Evolutionary conservation across 169 alveolate species (phyloP), one percentile per base, ranked within the genome.

Genomic region (Cryptosporidium bovis): DNA sequence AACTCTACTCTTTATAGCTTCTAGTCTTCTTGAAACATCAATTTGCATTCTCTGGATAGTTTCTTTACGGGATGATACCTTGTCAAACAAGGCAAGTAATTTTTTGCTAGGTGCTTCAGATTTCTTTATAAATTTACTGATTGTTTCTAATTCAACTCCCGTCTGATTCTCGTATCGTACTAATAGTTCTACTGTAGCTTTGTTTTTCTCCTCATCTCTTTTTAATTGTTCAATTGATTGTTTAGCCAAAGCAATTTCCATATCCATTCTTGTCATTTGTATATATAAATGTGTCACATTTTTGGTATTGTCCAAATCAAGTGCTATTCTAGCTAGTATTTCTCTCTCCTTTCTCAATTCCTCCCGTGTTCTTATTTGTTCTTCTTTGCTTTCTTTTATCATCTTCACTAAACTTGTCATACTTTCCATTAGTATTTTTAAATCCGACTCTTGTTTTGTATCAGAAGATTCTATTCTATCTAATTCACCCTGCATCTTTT

Each of bases 211-310:
- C 16, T 29, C 27, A 8, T 77, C 85, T 60, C 71, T 77, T 5
- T 77, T 48, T 29, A 56, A 24, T 29, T 77, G 85, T 29, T 7
- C 85, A 58, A 77, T 31, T 6, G 20, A 27, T 44, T 77, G 85
- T 16, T 24, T 77, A 5, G 44, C 34, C 33, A 77, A 29, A 31
- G n/a, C 62, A 29, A 58, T 36, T n/a, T 77, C 85, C 85, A 77
- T 77, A 33, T 77, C 85, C 5, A 77, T 2, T 20, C 40, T 56
- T 10, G 85, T 27, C 13, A 77, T 36, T 34, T 77, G 69, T 46
- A 77, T 77, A 77, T 77, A 77, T 56, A 77, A 56, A 36, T 77
- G 77, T 16, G 85, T 77, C n/a, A 77, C 16, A 18, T 55, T 36
- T n/a, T 60, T 77, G 27, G 77, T 53, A 24, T 77, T 64, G 10